These are phyloP conservation scores for Orychophragmus violaceus DNA, from an alignment of 345 rosid genomes.

Conservation along the genomic window DNA sequence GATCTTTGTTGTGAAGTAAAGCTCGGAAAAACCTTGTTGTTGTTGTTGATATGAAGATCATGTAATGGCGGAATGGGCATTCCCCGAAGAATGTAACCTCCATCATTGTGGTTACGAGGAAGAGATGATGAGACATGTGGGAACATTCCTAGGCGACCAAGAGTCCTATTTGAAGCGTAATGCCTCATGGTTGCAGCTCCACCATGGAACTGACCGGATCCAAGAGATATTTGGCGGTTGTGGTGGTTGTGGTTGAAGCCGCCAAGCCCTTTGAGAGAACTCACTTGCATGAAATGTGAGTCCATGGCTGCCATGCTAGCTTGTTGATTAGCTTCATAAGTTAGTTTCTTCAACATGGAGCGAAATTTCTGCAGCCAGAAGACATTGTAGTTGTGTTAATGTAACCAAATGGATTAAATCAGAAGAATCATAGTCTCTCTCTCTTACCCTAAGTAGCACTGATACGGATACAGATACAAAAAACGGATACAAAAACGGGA, in stretches of 20 bases:
- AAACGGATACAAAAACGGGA: too few relatives aligned
- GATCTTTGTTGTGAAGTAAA: conserved; percentile 25
- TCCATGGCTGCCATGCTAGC: conserved; percentile 36
- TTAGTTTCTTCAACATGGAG: conserved; percentile 15
- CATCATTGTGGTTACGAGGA: conserved; percentile 30
- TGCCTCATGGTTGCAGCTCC: conserved; percentile 38
- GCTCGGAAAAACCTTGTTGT: conserved; percentile 12
- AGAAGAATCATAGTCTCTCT: not conserved
- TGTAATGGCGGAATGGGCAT: conserved; percentile 38
- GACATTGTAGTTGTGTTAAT: not conserved
- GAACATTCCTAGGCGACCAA: conserved; percentile 51
- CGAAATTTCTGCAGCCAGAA: conserved; percentile 28
- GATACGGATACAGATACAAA: too few relatives aligned
- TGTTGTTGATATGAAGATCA: conserved; percentile 37
- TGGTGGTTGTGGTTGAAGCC: conserved; percentile 31
- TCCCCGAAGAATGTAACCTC: conserved; percentile 18
- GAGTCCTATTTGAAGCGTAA: conserved; percentile 43
- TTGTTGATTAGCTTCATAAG: conserved; percentile 28
- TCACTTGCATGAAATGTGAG: conserved; percentile 49
- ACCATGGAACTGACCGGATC: conserved; percentile 44
- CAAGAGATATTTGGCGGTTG: conserved; percentile 31
- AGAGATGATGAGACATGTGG: conserved; percentile 31
- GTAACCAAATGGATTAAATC: not conserved
- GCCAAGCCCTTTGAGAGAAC: conserved; percentile 46
- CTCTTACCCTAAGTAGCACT: not conserved